Evolutionary conservation across 2,329 filamentous ascomycete species (phyloP).

Genomic region (Akanthomyces muscarius): DNA sequence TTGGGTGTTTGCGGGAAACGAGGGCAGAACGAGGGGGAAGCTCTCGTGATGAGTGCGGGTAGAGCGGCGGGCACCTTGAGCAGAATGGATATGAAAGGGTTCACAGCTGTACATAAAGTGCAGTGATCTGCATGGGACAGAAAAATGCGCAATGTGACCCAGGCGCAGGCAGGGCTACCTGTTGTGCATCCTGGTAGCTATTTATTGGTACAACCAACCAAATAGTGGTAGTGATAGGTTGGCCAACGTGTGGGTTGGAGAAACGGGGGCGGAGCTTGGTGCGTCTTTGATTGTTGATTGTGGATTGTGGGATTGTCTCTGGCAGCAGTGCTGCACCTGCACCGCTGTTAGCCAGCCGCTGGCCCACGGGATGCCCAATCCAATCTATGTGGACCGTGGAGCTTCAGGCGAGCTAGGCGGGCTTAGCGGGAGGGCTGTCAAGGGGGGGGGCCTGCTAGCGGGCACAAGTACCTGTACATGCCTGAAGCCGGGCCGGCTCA

Average conservation of each 20-base stretch:
- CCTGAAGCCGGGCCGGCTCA: not conserved
- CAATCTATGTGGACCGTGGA: not conserved
- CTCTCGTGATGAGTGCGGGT: too few species aligned
- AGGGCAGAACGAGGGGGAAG: too few species aligned
- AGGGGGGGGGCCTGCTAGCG: not conserved
- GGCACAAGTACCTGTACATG: not conserved
- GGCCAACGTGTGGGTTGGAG: not conserved
- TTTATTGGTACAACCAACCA: too few species aligned
- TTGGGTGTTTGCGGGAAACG: not conserved
- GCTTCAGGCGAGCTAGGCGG: not conserved
- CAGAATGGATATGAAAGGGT: too few species aligned
- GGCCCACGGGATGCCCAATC: not conserved
- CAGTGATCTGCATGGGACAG: too few species aligned
- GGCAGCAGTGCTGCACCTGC: not conserved
- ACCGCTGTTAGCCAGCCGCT: not conserved
- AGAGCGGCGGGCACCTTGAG: too few species aligned
- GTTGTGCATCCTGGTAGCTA: too few species aligned
- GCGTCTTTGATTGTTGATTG: not conserved
- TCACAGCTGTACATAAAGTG: too few species aligned
- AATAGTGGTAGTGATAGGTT: too few species aligned
- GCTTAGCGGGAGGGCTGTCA: not conserved
- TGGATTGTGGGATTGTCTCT: not conserved
- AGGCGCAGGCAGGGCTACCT: too few species aligned
- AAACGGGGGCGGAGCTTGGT: not conserved
- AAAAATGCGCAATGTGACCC: too few species aligned